These are phyloP conservation scores for Diddensiella santjacobensis DNA, from an alignment of 805 yeast genomes.

Conservation along the genomic window DNA sequence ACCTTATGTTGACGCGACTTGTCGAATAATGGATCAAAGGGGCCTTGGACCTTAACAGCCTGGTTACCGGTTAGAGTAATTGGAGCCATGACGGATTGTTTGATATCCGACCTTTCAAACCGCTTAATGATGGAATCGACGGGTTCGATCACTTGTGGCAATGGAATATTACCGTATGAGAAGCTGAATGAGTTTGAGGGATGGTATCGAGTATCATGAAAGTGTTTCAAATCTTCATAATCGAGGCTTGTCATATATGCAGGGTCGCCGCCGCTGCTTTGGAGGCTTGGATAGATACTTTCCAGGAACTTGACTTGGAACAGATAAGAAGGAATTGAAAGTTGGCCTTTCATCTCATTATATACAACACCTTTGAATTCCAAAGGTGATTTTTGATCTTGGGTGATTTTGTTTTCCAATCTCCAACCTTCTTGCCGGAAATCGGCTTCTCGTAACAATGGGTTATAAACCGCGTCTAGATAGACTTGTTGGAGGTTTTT, in stretches of 20 bases:
- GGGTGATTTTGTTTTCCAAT: constrained; percentile 63
- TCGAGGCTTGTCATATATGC: constrained; percentile 64
- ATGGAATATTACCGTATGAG: constrained; percentile 79
- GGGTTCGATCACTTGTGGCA: constrained; percentile 55
- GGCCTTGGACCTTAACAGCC: constrained; percentile 55
- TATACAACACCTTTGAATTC: constrained; percentile 92
- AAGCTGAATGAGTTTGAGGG: constrained; percentile 86
- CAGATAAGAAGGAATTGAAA: constrained; percentile 80
- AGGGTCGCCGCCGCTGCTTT: constrained; percentile 96
- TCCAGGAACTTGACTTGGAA: constrained; percentile 83
- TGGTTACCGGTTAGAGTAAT: constrained; percentile 38
- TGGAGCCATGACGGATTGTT: constrained; percentile 39
- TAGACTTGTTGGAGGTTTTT: constrained; percentile 82
- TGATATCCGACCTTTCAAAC: constrained; percentile 13
- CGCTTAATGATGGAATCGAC: constrained; percentile 48
- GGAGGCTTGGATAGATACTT: constrained; percentile 74
- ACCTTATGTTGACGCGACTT: constrained; percentile 66
- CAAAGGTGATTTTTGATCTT: constrained; percentile 58
- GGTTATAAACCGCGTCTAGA: constrained; percentile 80
- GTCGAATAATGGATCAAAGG: constrained; percentile 74
- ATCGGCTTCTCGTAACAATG: constrained; percentile 72
- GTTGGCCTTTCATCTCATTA: constrained; percentile 98
- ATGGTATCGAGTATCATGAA: constrained; percentile 74
- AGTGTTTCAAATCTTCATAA: constrained; percentile 72
- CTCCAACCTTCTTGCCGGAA: constrained; percentile 98